Evolutionary conservation across 345 rosid genomes (phyloP).

Genomic region (Murraya koenigii): DNA sequence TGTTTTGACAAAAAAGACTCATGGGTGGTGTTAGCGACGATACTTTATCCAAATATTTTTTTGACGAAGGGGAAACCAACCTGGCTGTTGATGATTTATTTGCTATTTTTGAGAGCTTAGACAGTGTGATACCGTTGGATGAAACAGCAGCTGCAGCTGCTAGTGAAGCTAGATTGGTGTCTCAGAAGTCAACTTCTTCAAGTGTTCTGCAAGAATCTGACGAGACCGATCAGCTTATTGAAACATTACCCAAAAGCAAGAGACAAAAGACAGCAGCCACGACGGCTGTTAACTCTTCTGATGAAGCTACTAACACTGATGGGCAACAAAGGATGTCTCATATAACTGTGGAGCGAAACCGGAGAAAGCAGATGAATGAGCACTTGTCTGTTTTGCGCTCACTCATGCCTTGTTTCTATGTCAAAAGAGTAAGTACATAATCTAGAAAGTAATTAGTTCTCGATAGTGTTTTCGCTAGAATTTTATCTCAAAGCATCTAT

Average conservation of each 20-base stretch:
- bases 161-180: conserved; percentile 12
- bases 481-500: too few relatives aligned
- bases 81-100: conserved; percentile 69
- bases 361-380: conserved; percentile 98
- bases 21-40: conserved; percentile 14
- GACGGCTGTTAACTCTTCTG: conserved; percentile 12
- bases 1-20: conserved; percentile 1
- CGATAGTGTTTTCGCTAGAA: neutral
- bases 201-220: conserved; percentile 36
- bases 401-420: conserved; percentile 97
- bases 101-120: conserved; percentile 73
- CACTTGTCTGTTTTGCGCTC: conserved; percentile 79
- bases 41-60: conserved; percentile 35
- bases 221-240: conserved; percentile 32
- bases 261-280: conserved; percentile 26
- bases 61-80: conserved; percentile 51
- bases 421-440: conserved; percentile 68
- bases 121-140: conserved; percentile 41
- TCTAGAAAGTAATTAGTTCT: neutral
- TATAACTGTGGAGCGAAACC: conserved; percentile 91
- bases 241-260: conserved; percentile 43
- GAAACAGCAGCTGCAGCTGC: conserved; percentile 18
- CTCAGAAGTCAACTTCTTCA: conserved; percentile 36
- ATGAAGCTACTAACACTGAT: conserved; percentile 38
- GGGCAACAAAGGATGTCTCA: conserved; percentile 78